phyloP scores from a whole-genome alignment of 2,329 filamentous ascomycete species.

The Penicillium sp. region DNA sequence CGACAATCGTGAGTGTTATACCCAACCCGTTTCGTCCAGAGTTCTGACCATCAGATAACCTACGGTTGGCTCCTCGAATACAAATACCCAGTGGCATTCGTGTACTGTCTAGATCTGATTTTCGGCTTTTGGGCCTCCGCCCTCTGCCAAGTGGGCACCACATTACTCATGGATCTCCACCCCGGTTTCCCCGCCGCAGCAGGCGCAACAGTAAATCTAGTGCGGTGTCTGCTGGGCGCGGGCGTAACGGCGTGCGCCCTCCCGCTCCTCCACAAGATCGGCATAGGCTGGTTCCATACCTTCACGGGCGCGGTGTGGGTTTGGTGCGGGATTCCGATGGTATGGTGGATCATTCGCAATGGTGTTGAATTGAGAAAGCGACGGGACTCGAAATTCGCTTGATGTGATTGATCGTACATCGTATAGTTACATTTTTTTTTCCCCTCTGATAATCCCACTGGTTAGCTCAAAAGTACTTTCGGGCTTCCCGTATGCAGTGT shows the following conservation, averaged over 20 bases:
- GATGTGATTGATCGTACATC: not conserved
- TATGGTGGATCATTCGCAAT: not conserved
- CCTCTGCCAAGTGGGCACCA: not conserved
- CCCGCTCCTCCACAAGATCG: not conserved
- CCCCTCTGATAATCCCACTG: not conserved
- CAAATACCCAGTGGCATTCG: not conserved
- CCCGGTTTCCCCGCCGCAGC: not conserved
- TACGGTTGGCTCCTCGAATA: not conserved
- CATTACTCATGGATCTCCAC: not conserved
- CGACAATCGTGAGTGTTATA: not conserved
- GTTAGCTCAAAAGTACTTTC: not conserved
- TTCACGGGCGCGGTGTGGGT: not conserved
- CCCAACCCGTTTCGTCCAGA: not conserved
- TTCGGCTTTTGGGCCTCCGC: not conserved
- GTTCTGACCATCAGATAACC: not conserved
- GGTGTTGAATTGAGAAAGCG: not conserved
- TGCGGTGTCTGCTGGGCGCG: not conserved
- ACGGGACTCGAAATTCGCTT: not conserved
- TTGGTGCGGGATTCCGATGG: not conserved
- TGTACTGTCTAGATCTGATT: not conserved
- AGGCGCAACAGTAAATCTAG: not conserved
- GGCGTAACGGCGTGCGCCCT: not conserved
- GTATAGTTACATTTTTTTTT: too few species aligned
- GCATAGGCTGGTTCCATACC: not conserved
- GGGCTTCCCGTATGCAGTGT: not conserved